Percentiles rank a stretch among this genome's conserved stretches.
These are phyloP conservation scores for Hypoxylon perforatum DNA, from an alignment of 495 filamentous ascomycete species.

Conservation along the genomic window DNA sequence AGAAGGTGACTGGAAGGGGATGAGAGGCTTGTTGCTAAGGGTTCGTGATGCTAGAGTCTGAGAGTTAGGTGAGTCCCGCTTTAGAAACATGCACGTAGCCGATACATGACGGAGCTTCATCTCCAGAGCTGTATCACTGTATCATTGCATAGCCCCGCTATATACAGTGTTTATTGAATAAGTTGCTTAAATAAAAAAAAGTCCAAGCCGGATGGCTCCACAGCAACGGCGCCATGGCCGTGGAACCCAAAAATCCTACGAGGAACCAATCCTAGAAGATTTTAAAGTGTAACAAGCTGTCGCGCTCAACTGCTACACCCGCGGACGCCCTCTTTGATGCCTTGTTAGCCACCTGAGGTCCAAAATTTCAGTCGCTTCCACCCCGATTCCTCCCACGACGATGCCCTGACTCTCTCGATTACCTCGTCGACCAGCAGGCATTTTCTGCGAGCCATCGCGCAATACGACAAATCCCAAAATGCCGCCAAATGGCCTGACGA, in stretches of 20 bases:
- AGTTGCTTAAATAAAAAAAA: not conserved
- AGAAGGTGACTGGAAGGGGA: slow-evolving; percentile 3
- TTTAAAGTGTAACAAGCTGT: slow-evolving; percentile 19
- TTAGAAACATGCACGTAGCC: slow-evolving; percentile 1
- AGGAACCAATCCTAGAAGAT: slow-evolving; percentile 18
- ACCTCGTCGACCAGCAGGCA: slow-evolving; percentile 40
- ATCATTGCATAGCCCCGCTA: not conserved
- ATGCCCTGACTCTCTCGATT: slow-evolving; percentile 39
- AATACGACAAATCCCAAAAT: slow-evolving; percentile 40
- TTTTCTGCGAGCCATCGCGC: slow-evolving; percentile 45
- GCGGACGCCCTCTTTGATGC: slow-evolving; percentile 5
- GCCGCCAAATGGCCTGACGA: slow-evolving; percentile 45
- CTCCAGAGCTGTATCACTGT: not conserved
- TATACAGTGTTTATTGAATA: not conserved
- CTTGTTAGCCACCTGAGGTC: slow-evolving; percentile 11
- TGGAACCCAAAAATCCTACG: slow-evolving; percentile 29
- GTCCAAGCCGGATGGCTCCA: not conserved
- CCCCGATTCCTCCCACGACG: slow-evolving; percentile 19
- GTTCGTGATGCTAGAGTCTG: slow-evolving; percentile 17
- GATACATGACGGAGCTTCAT: slow-evolving; percentile 7
- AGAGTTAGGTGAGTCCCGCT: not conserved
- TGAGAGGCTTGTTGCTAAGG: slow-evolving; percentile 1
- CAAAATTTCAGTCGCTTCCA: not conserved
- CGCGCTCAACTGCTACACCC: slow-evolving; percentile 26
- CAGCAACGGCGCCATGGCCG: slow-evolving; percentile 16